Evolutionary conservation across 805 yeast genomes (phyloP).

Genomic region (Wickerhamiella vanderwaltii): DNA sequence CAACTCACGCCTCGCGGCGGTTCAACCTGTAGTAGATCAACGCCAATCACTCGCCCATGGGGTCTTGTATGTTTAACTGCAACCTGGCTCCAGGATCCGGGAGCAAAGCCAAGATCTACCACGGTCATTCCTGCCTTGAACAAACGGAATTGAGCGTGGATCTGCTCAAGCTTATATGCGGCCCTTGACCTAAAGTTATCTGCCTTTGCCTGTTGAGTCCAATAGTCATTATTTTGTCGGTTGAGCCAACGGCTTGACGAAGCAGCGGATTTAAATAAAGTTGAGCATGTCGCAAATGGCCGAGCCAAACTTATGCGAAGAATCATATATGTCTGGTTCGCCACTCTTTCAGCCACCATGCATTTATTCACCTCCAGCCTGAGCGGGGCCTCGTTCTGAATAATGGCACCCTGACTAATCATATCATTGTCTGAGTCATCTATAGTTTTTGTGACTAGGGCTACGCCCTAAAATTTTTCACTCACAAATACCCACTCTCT

Average conservation of each 20-base stretch:
- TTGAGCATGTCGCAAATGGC: too few species aligned
- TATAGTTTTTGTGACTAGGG: too few species aligned
- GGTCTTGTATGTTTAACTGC: conserved; percentile 43
- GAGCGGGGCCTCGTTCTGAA: too few species aligned
- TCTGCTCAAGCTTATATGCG: conserved; percentile 72
- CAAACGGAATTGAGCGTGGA: conserved; percentile 50
- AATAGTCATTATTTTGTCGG: conserved; percentile 55
- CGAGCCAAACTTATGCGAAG: too few species aligned
- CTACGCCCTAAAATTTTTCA: too few species aligned
- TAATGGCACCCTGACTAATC: too few species aligned
- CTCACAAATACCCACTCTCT: conserved; percentile 2
- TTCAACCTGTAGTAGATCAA: conserved; percentile 62
- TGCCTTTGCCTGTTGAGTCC: conserved; percentile 51
- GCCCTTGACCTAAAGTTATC: conserved; percentile 70
- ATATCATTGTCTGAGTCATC: too few species aligned
- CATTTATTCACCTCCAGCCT: too few species aligned
- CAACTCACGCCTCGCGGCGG: conserved; percentile 75
- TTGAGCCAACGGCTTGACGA: conserved; percentile 65
- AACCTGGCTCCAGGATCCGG: conserved; percentile 92
- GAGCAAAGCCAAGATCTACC: conserved; percentile 80
- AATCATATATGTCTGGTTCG: too few species aligned
- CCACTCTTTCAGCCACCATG: too few species aligned
- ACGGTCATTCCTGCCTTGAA: conserved; percentile 48
- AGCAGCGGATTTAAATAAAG: too few species aligned
- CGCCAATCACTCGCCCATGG: conserved; percentile 55